These are phyloP conservation scores for Dillenia turbinata DNA, from an alignment of 164 flowering plant species.

Conservation along the genomic window DNA sequence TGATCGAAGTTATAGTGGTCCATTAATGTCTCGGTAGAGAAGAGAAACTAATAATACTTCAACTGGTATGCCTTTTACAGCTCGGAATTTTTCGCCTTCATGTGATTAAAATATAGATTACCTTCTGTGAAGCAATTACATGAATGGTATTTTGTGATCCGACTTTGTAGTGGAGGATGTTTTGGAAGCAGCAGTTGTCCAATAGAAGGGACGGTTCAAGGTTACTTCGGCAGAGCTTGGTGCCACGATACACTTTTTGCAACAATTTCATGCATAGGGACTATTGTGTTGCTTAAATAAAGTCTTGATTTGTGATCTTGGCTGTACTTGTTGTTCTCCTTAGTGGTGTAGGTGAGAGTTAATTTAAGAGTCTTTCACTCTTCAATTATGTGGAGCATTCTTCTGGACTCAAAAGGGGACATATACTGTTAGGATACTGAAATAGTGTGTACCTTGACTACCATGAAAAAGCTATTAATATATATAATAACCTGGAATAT, in stretches of 20 bases:
- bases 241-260: constrained; percentile 47
- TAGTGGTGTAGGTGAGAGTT: background rate
- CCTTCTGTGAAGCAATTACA: background rate
- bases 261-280: background rate
- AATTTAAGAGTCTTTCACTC: background rate
- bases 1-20: constrained; percentile 76
- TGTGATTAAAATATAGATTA: background rate
- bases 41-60: constrained; percentile 44
- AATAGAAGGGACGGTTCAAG: constrained; percentile 84
- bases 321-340: background rate
- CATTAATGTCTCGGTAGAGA: constrained; percentile 53
- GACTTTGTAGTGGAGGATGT: constrained; percentile 56
- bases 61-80: constrained; percentile 39
- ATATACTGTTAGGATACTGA: no score
- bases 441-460: no score
- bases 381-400: background rate
- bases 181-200: constrained; percentile 67
- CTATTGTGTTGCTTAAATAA: background rate
- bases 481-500: no score
- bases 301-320: background rate
- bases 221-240: constrained; percentile 71
- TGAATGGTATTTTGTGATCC: background rate
- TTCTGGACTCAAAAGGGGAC: no score
- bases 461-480: no score
- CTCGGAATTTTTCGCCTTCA: background rate